phyloP scores from a whole-genome alignment of 352 stramenopile species.

The Globisporangium radiosum region DNA sequence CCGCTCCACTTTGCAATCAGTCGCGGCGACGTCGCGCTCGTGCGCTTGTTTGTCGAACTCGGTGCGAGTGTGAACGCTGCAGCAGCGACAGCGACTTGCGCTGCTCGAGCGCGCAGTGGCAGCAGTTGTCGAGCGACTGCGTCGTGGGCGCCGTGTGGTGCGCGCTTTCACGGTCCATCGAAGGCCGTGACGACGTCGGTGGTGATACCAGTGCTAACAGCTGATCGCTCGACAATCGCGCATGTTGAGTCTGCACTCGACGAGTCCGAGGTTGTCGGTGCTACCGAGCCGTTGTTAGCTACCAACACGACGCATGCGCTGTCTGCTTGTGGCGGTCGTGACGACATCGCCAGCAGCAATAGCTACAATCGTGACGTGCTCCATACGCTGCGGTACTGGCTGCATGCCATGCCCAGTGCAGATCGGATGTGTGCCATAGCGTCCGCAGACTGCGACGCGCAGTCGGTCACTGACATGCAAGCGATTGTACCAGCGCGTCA shows the following conservation, averaged over 20 bases:
- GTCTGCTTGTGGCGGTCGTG: too few relatives aligned
- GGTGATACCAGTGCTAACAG: background rate
- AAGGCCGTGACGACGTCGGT: background rate
- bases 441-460: background rate
- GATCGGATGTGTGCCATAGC: too few relatives aligned
- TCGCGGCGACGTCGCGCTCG: conserved; percentile 22
- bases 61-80: conserved; percentile 29
- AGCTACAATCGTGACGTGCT: conserved; percentile 2
- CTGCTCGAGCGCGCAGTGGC: background rate
- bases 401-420: background rate
- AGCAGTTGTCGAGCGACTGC: conserved; percentile 15
- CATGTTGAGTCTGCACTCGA: too few relatives aligned
- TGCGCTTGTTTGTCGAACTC: conserved; percentile 31
- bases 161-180: conserved; percentile 5
- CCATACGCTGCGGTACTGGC: conserved; percentile 12
- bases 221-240: too few relatives aligned
- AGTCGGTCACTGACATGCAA: too few relatives aligned
- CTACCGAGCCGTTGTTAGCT: too few relatives aligned
- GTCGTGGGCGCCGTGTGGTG: conserved; percentile 37
- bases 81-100: background rate
- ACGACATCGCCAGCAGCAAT: background rate
- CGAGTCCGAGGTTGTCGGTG: too few relatives aligned
- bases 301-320: too few relatives aligned
- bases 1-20: conserved; percentile 45
- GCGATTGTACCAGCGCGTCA: background rate